Evolutionary conservation across 768 basidiomycete genomes (phyloP), one percentile per base, ranked within the genome.

Genomic region (Tylopilus sp.): DNA sequence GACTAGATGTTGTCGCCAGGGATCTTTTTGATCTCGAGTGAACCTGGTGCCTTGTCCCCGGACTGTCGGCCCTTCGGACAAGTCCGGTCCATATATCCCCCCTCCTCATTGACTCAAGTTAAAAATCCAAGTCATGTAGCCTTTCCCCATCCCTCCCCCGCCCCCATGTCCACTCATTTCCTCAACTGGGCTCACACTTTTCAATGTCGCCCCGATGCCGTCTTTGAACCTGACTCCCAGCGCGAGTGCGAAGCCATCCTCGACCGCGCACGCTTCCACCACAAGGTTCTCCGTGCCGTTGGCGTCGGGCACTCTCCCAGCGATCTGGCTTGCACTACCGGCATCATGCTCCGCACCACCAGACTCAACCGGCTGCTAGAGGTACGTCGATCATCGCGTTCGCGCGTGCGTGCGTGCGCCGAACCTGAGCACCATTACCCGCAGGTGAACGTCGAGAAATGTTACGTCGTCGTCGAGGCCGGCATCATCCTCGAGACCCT

Each of bases 291-390:
- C 30, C 82, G 93, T 49, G 88, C 90, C 1, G 87, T 85, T 12
- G 97, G 93, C 12, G 83, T 91, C 15, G 95, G 95, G 2, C 95
- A 98, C 71, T 90, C 88, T 51, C 95, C 95, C 21, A 89, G 86
- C 63, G 95, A 99, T 72, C 76, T 98, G 44, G 89, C 91, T 0
- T 98, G 93, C 71, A 97, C 94, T 0, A 79, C 73, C 46, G 91
- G 84, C 11, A 94, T 81, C 72, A 88, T 98, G 83, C 71, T 98
- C 50, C 78, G 87, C 47, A 89, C 89, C 52, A 82, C 82, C 39
- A 81, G 79, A 61, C 70, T 98, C 48, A 78, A 87, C 67, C 74
- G 78, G 38, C 68, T 95, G 30, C 67, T 95, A 40, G 83, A 90
- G 77, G 95, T 95, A 70, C 15, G 22, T 68, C 86, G 17, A n/a